Conservation (phyloP, 805 yeast species). For the Phaffomyces thermotolerans region DNA sequence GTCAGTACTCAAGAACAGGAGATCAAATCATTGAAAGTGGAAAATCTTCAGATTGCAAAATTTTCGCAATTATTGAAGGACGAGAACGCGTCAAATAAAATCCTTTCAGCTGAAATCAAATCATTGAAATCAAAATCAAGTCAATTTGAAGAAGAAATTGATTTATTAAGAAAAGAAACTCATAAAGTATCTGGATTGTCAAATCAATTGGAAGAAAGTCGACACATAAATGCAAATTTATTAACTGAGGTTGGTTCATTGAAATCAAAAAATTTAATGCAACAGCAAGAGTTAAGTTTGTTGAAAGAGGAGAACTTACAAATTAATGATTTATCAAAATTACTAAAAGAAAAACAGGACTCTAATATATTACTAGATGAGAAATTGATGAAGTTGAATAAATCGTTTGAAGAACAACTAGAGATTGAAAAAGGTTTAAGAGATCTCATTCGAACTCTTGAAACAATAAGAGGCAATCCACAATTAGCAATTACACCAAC, state of each 20-base stretch:
- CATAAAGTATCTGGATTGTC: too few species aligned
- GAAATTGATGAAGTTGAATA: neutral
- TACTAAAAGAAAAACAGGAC: neutral
- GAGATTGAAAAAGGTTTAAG: constrained; percentile 2
- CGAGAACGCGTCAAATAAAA: too few species aligned
- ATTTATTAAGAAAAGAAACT: too few species aligned
- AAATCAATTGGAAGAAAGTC: too few species aligned
- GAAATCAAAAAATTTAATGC: neutral
- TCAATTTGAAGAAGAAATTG: too few species aligned
- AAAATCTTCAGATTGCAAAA: too few species aligned
- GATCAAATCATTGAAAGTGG: too few species aligned
- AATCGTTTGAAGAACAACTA: neutral
- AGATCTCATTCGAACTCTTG: neutral
- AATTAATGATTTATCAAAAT: neutral
- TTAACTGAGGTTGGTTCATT: neutral
- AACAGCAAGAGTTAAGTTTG: neutral
- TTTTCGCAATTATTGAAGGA: too few species aligned
- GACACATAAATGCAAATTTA: neutral
- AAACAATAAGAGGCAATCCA: constrained; percentile 18
- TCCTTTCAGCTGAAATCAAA: too few species aligned
- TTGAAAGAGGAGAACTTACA: neutral
- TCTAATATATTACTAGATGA: neutral
- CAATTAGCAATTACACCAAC: constrained; percentile 19
- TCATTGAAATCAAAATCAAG: too few species aligned
- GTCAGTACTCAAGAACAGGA: too few species aligned